Evolutionary conservation across 176 grass and related monocot genomes (phyloP).

Genomic region (Rhynchospora pubera): DNA sequence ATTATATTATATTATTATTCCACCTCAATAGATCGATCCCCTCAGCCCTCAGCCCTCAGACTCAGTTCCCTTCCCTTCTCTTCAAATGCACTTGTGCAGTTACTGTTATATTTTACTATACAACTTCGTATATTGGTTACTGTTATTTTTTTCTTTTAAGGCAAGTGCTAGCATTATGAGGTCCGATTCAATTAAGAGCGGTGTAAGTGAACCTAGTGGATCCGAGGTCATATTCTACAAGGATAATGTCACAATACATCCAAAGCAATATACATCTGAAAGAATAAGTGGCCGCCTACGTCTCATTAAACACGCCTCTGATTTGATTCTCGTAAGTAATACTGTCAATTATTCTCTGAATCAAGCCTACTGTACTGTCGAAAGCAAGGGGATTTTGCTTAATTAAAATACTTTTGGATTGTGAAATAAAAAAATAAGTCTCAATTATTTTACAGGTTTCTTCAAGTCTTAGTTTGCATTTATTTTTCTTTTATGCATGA

Average conservation of each 20-base stretch:
- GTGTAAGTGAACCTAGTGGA: conserved; percentile 30
- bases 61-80: too few relatives aligned
- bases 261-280: conserved; percentile 57
- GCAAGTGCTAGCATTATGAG: conserved; percentile 31
- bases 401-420: neutral
- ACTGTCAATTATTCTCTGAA: neutral
- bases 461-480: neutral
- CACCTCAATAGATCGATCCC: too few relatives aligned
- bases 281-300: conserved; percentile 72
- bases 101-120: neutral
- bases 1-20: too few relatives aligned
- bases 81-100: neutral
- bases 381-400: neutral
- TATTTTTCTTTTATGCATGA: conserved; percentile 15
- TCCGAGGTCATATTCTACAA: conserved; percentile 71
- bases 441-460: neutral
- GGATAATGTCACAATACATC: conserved; percentile 88
- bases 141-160: conserved; percentile 48
- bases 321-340: conserved; percentile 67
- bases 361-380: neutral
- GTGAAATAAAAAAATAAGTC: neutral
- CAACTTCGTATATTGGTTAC: neutral
- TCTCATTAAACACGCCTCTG: conserved; percentile 57
- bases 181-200: conserved; percentile 42
- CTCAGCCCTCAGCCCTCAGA: too few relatives aligned